Evolutionary conservation across 441 rosid genomes (phyloP), one percentile per base, ranked within the genome.

Genomic region (Euphorbia schlechtendalii): DNA sequence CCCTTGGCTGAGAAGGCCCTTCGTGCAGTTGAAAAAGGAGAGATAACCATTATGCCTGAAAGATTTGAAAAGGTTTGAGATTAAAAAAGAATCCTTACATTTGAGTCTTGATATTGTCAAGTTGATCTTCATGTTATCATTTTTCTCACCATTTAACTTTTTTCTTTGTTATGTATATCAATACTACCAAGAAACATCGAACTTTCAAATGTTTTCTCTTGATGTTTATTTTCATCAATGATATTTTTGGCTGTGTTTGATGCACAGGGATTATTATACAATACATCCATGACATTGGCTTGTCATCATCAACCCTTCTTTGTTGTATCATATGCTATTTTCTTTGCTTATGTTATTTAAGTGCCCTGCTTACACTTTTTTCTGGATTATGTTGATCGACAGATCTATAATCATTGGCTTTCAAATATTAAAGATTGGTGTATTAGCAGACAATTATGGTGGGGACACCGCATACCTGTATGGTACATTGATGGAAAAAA

Each of bases 381-480:
- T 55, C 27, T 32, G 6, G 17, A 45, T 63, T n/a, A 48, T 18
- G 18, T 40, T 57, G 74, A 53, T 56, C 77, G 70, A 69, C 80
- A 93, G 97, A 93, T 87, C 53, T 93, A 93, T 73, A 85, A 90
- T 78, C 92, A 93, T 71, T 93, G 96, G 97, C 84, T 90, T 69
- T 85, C 96, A 73, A 93, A 90, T 80, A 93, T 93, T 48, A 90
- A 90, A 77, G 98, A 93, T 75, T 93, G 98, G 98, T 93, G 98
- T 77, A 90, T 93, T 80, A 93, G 98, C 77, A 86, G 97, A 73
- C 97, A 93, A 66, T 81, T 93, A 5, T 93, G 98, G 98, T 88
- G 97, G 98, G 97, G 97, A 54, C 96, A 93, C 73, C 96, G 97
- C 49, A 90, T 93, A 82, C 98, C 97, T 48, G 96, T 93, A 77